Conservation (phyloP, 2,329 filamentous ascomycete genomes). For the Acrocalymma vagum region DNA sequence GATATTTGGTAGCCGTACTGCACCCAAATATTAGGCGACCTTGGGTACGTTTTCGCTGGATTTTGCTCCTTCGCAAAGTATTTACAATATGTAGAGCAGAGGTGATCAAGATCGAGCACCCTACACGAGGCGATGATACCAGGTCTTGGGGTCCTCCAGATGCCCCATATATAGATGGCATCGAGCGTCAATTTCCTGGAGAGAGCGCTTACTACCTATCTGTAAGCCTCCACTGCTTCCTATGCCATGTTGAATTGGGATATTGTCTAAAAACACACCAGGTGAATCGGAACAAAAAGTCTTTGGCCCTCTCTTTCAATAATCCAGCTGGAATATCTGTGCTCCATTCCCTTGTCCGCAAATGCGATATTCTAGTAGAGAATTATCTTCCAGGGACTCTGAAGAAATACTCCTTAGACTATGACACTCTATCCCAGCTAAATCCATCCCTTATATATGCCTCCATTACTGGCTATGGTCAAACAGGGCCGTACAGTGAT, state of each 20-base stretch:
- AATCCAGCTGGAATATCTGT: slow-evolving; percentile 82
- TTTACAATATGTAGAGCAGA: slow-evolving; percentile 71
- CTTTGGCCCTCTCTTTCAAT: slow-evolving; percentile 88
- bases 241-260: background rate
- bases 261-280: slow-evolving; percentile 45
- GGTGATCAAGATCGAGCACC: slow-evolving; percentile 96
- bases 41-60: slow-evolving; percentile 70
- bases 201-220: slow-evolving; percentile 95
- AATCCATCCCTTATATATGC: slow-evolving; percentile 91
- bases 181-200: slow-evolving; percentile 73
- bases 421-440: slow-evolving; percentile 76
- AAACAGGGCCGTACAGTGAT: slow-evolving; percentile 86
- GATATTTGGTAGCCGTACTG: slow-evolving; percentile 80
- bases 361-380: slow-evolving; percentile 92
- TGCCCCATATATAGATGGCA: slow-evolving; percentile 73
- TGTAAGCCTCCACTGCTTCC: slow-evolving; percentile 57
- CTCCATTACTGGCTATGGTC: slow-evolving; percentile 95
- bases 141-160: slow-evolving; percentile 96
- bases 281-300: slow-evolving; percentile 98
- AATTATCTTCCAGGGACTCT: slow-evolving; percentile 92
- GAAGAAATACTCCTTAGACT: slow-evolving; percentile 90
- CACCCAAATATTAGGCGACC: slow-evolving; percentile 93
- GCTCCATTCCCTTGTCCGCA: slow-evolving; percentile 80
- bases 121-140: slow-evolving; percentile 89
- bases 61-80: background rate